Percentiles rank a stretch among this genome's conserved stretches.
Conservation (phyloP, 2,329 filamentous ascomycete genomes). For the Meredithiella fracta region DNA sequence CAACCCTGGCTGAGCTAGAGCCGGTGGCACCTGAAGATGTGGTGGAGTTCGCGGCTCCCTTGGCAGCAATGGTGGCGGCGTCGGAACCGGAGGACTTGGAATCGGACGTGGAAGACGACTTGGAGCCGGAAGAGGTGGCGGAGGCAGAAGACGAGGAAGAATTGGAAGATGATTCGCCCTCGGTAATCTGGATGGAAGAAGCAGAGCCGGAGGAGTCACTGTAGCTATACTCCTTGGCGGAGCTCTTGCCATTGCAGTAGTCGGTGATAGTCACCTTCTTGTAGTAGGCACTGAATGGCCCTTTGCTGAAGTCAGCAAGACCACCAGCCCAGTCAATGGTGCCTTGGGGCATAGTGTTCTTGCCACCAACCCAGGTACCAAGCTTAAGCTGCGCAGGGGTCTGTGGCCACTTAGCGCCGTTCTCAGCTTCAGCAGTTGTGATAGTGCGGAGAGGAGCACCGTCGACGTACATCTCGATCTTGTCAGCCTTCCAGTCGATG, state of each 20-base stretch:
- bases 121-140: neutral
- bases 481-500: conserved; percentile 47
- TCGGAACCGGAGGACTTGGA: neutral
- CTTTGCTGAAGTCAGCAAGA: conserved; percentile 37
- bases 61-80: neutral
- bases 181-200: conserved; percentile 35
- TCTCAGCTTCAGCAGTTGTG: conserved; percentile 31
- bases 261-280: conserved; percentile 37
- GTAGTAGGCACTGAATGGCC: conserved; percentile 40
- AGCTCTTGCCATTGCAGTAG: conserved; percentile 33
- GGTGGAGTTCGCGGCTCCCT: neutral
- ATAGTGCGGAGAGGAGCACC: conserved; percentile 30
- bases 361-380: conserved; percentile 39
- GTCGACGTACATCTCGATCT: conserved; percentile 44
- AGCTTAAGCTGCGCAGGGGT: conserved; percentile 52
- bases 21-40: neutral
- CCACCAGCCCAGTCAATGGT: conserved; percentile 55
- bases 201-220: conserved; percentile 32
- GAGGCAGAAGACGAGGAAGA: neutral
- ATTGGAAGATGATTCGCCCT: conserved; percentile 19
- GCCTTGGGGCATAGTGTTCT: conserved; percentile 32
- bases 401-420: conserved; percentile 38
- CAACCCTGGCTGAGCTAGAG: neutral
- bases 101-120: neutral
- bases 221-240: conserved; percentile 33